Conservation (phyloP, 345 rosid species). For the Dimocarpus longan region DNA sequence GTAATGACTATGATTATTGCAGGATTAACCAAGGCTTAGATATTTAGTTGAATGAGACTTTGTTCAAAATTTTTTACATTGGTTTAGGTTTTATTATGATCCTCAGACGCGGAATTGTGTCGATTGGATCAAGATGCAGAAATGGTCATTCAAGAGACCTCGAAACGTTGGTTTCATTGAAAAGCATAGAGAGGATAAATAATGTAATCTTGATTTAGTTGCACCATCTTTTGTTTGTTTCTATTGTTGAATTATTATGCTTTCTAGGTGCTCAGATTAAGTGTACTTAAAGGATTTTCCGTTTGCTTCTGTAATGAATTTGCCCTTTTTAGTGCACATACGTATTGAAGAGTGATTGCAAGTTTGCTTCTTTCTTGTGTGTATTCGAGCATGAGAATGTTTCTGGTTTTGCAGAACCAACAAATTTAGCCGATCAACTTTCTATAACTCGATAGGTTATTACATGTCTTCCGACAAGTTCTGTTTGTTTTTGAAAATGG, state of each 20-base stretch:
- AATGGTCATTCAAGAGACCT: not conserved
- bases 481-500: not conserved
- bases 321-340: not conserved
- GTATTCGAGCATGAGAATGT: not conserved
- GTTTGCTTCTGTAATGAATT: too few relatives aligned
- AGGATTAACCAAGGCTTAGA: not conserved
- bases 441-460: not conserved
- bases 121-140: not conserved
- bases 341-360: not conserved
- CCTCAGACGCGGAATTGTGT: not conserved
- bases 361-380: not conserved
- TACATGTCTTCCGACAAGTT: not conserved
- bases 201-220: not conserved
- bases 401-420: not conserved
- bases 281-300: not conserved
- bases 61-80: not conserved
- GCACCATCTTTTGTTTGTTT: not conserved
- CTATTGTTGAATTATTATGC: not conserved
- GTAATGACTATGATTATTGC: not conserved
- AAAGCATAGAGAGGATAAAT: not conserved
- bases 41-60: not conserved
- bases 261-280: not conserved
- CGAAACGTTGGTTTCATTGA: not conserved
- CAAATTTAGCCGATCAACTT: not conserved
- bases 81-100: not conserved